Percentiles rank a stretch among this genome's conserved stretches.
These are phyloP conservation scores for Rhynchosporium secalis DNA, from an alignment of 2,329 filamentous ascomycete genomes.

Conservation along the genomic window DNA sequence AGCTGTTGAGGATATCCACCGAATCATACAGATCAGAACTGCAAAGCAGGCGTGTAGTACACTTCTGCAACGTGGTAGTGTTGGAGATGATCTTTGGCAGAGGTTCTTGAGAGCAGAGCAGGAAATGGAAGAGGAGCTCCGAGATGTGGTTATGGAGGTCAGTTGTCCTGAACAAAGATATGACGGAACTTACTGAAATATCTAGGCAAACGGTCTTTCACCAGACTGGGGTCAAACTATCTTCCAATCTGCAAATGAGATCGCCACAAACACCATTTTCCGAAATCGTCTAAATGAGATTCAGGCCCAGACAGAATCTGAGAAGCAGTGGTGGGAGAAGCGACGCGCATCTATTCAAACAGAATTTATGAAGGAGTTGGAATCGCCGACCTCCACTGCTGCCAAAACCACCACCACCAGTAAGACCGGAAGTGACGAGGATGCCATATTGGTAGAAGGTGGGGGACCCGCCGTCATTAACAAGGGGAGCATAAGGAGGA, in stretches of 20 bases:
- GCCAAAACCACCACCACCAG: conserved; percentile 41
- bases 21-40: conserved; percentile 83
- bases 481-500: conserved; percentile 53
- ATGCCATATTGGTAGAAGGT: conserved; percentile 73
- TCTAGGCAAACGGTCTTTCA: conserved; percentile 83
- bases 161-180: conserved; percentile 30
- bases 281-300: conserved; percentile 75
- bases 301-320: conserved; percentile 66
- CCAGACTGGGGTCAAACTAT: conserved; percentile 91
- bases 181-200: conserved; percentile 19
- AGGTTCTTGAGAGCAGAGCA: conserved; percentile 89
- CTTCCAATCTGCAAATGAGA: conserved; percentile 97
- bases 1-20: conserved; percentile 88
- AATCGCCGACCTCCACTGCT: conserved; percentile 55
- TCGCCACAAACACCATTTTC: conserved; percentile 78
- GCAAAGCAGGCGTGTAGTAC: conserved; percentile 85
- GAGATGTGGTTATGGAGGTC: conserved; percentile 92
- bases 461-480: conserved; percentile 27
- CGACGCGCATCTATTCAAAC: conserved; percentile 70
- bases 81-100: conserved; percentile 95
- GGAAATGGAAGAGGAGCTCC: conserved; percentile 94
- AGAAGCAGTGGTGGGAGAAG: conserved; percentile 93
- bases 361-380: conserved; percentile 83
- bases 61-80: conserved; percentile 83
- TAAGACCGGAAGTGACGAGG: conserved; percentile 61